Evolutionary conservation across 1,284 basidiomycete species (phyloP).

Genomic region (Irpex lacteus): DNA sequence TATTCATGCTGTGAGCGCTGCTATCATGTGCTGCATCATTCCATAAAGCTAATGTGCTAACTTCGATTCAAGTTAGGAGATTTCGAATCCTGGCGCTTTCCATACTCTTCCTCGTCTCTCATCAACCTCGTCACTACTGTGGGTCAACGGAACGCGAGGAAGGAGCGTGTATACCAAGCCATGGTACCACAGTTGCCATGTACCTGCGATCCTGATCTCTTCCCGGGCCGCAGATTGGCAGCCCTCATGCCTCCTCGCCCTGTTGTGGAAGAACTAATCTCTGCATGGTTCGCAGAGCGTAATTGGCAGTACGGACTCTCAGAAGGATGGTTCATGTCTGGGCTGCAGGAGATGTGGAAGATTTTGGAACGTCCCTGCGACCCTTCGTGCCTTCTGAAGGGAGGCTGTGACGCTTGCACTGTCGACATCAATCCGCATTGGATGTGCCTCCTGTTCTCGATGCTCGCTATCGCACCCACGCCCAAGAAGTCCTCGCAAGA

Average conservation of each 20-base stretch:
- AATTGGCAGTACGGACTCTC: slow-evolving; percentile 54
- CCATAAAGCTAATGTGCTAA: not conserved
- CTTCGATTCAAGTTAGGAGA: slow-evolving; percentile 23
- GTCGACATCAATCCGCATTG: slow-evolving; percentile 46
- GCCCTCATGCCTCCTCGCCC: slow-evolving; percentile 36
- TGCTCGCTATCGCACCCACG: slow-evolving; percentile 34
- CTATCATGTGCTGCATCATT: not conserved
- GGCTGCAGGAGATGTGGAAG: slow-evolving; percentile 44
- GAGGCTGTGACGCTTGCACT: slow-evolving; percentile 21
- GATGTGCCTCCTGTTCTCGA: slow-evolving; percentile 46
- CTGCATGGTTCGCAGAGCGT: slow-evolving; percentile 40
- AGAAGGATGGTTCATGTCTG: slow-evolving; percentile 42
- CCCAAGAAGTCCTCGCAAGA: slow-evolving; percentile 18
- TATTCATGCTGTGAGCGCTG: slow-evolving; percentile 24
- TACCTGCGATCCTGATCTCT: slow-evolving; percentile 9
- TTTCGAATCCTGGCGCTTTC: slow-evolving; percentile 17
- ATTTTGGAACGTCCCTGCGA: slow-evolving; percentile 34
- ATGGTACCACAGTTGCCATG: not conserved
- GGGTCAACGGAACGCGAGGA: not conserved
- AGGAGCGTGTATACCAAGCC: not conserved
- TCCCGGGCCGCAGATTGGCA: slow-evolving; percentile 27
- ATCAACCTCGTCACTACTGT: slow-evolving; percentile 11
- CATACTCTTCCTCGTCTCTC: slow-evolving; percentile 18
- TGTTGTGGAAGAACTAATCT: slow-evolving; percentile 33
- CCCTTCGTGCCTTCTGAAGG: slow-evolving; percentile 19